Conservation (phyloP, 169 alveolate genomes). For the Cryptosporidium viatorum region DNA sequence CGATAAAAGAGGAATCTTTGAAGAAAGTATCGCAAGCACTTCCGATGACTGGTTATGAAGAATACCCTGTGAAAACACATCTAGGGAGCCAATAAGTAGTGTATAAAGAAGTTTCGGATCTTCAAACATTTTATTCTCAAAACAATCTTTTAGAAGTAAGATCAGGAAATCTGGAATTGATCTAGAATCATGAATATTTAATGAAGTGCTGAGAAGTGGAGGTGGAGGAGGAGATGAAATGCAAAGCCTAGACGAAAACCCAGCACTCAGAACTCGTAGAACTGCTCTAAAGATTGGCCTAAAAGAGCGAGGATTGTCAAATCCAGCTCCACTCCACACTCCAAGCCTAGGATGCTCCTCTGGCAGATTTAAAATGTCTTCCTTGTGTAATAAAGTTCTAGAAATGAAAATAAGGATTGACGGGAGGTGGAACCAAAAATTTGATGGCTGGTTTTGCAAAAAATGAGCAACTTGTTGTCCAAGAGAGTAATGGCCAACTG, state of each 20-base stretch:
- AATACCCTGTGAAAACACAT: constrained; percentile 57
- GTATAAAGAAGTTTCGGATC: constrained; percentile 33
- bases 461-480: constrained; percentile 71
- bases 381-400: constrained; percentile 15
- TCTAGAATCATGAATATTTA: constrained; percentile 27
- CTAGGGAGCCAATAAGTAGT: constrained; percentile 35
- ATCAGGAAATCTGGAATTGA: constrained; percentile 39
- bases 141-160: constrained; percentile 37
- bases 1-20: constrained; percentile 6
- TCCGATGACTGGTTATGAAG: constrained; percentile 44
- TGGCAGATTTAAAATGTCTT: not conserved
- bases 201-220: constrained; percentile 27
- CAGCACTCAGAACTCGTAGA: constrained; percentile 24
- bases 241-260: constrained; percentile 42
- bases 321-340: constrained; percentile 68
- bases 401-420: constrained; percentile 52
- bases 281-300: constrained; percentile 57
- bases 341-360: constrained; percentile 46
- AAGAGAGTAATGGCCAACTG: constrained; percentile 69
- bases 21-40: constrained; percentile 24
- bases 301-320: constrained; percentile 41
- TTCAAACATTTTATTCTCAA: constrained; percentile 45
- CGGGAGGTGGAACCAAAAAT: constrained; percentile 71
- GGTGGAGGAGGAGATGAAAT: constrained; percentile 67
- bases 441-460: constrained; percentile 70